Conservation (phyloP, 106 monocot species). For the Dendrobium catenatum region DNA sequence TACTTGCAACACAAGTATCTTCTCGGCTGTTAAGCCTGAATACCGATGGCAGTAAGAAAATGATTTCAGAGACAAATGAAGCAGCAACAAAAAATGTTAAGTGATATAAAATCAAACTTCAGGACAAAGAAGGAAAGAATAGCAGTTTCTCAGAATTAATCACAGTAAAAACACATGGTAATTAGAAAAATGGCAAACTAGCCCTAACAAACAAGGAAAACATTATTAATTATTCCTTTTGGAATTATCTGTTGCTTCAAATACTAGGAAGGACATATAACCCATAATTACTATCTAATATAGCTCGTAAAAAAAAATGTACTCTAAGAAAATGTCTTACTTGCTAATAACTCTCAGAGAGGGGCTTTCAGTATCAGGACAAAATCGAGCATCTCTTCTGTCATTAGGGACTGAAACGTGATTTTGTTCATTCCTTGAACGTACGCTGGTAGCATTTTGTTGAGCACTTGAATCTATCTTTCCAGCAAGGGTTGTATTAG, state of each 20-base stretch:
- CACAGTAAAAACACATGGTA: neutral
- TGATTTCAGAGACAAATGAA: neutral
- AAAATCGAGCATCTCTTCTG: slow-evolving; percentile 30
- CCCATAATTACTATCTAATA: neutral
- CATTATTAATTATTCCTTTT: neutral
- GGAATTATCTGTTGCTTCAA: too few relatives aligned
- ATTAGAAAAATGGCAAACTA: neutral
- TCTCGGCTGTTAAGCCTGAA: slow-evolving; percentile 41
- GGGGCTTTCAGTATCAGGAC: slow-evolving; percentile 17
- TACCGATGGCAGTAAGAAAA: neutral
- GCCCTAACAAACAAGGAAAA: neutral
- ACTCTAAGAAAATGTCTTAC: slow-evolving; percentile 20
- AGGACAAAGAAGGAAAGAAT: neutral
- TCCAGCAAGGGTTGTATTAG: slow-evolving; percentile 2
- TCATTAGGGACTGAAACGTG: slow-evolving; percentile 22
- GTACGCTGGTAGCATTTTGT: slow-evolving; percentile 19
- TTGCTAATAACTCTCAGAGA: slow-evolving; percentile 27
- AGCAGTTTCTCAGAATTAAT: neutral
- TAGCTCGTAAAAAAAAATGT: neutral
- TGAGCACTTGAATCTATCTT: slow-evolving; percentile 28
- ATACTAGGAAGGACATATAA: neutral
- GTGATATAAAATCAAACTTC: neutral
- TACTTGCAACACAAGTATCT: slow-evolving; percentile 29
- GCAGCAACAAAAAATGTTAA: neutral
- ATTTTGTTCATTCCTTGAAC: slow-evolving; percentile 46